Percentiles rank a stretch among this genome's conserved stretches.
These are phyloP conservation scores for Starmerella cellae DNA, from an alignment of 805 yeast genomes.

Conservation along the genomic window DNA sequence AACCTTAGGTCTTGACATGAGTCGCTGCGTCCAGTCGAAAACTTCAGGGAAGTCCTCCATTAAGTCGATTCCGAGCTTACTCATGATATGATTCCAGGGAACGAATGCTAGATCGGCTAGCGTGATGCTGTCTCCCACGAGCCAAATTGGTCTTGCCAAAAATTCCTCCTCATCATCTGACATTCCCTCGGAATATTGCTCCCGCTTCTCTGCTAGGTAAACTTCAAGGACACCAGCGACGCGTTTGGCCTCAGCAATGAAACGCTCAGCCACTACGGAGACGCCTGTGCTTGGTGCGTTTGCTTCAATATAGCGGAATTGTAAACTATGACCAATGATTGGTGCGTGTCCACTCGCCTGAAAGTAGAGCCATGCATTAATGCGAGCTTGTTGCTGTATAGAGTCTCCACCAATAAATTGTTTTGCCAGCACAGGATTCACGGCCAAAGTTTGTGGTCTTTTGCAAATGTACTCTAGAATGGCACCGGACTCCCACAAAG, in stretches of 20 bases:
- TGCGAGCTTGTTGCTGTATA: slow-evolving; percentile 67
- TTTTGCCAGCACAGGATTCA: slow-evolving; percentile 34
- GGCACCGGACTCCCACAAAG: slow-evolving; percentile 94
- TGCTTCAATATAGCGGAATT: slow-evolving; percentile 74
- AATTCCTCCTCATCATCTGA: slow-evolving; percentile 60
- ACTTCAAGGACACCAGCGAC: slow-evolving; percentile 90
- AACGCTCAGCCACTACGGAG: slow-evolving; percentile 69
- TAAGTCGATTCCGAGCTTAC: slow-evolving; percentile 77
- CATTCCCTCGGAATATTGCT: slow-evolving; percentile 75
- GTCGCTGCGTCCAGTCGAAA: slow-evolving; percentile 85
- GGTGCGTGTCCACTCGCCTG: slow-evolving; percentile 97
- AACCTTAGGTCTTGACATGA: slow-evolving; percentile 93
- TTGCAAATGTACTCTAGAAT: slow-evolving; percentile 72
- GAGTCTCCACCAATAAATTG: slow-evolving; percentile 63
- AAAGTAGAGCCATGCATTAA: slow-evolving; percentile 79
- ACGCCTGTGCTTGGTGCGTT: slow-evolving; percentile 56
- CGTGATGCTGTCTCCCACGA: slow-evolving; percentile 71
- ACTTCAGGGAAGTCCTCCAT: slow-evolving; percentile 87
- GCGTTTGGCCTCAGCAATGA: slow-evolving; percentile 81
- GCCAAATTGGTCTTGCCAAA: slow-evolving; percentile 90
- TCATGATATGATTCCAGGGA: slow-evolving; percentile 95
- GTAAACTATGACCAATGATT: slow-evolving; percentile 96
- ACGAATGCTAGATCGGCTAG: slow-evolving; percentile 85
- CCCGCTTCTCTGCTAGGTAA: slow-evolving; percentile 88
- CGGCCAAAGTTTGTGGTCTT: slow-evolving; percentile 22